Percentiles rank a stretch among this genome's conserved stretches.
phyloP scores from a whole-genome alignment of 345 rosid species.

The Linum usitatissimum region DNA sequence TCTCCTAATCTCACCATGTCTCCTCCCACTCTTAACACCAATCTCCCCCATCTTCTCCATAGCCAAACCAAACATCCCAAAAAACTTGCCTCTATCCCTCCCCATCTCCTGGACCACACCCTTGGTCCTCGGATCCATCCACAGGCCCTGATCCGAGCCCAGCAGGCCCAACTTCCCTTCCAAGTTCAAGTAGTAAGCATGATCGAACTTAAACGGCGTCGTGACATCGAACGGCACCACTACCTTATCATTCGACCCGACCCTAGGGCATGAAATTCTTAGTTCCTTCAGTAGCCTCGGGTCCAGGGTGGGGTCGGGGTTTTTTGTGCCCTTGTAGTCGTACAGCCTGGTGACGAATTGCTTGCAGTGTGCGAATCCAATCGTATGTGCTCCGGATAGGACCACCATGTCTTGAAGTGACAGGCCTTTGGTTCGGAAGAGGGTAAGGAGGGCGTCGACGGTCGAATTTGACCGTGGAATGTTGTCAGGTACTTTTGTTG shows the following conservation, averaged over 20 bases:
- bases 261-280: constrained; percentile 53
- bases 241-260: constrained; percentile 37
- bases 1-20: constrained; percentile 61
- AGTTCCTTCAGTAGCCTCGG: constrained; percentile 57
- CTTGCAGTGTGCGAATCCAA: constrained; percentile 72
- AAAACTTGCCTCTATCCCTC: constrained; percentile 42
- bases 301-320: constrained; percentile 52
- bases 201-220: constrained; percentile 66
- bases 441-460: not conserved
- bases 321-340: constrained; percentile 38
- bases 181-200: constrained; percentile 48
- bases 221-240: constrained; percentile 61
- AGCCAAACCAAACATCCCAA: constrained; percentile 50
- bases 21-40: constrained; percentile 60
- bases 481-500: not conserved
- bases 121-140: constrained; percentile 49
- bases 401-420: constrained; percentile 51
- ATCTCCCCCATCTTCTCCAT: constrained; percentile 81
- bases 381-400: constrained; percentile 77
- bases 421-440: constrained; percentile 43
- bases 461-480: not conserved
- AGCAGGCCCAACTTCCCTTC: constrained; percentile 50
- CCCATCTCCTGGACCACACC: constrained; percentile 41
- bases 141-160: constrained; percentile 52
- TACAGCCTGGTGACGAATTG: constrained; percentile 53